Evolutionary conservation across 768 basidiomycete species (phyloP), one percentile per base, ranked within the genome.

Genomic region (Mycena venus): DNA sequence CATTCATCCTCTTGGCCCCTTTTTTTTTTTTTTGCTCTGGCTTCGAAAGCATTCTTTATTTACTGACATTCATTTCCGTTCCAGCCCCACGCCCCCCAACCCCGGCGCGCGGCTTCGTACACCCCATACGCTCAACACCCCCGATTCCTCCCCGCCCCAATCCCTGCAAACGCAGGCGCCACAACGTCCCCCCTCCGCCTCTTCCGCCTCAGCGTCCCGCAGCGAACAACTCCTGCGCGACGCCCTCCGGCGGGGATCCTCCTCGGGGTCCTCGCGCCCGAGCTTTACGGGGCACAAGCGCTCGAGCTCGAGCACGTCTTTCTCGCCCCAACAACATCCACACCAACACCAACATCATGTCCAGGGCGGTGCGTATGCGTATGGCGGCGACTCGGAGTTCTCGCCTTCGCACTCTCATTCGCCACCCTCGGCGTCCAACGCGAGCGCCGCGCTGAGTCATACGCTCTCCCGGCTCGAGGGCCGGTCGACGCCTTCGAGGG

Each of bases 121-220:
- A 14, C 17, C 8, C 62, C 25, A 15, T 14, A 55, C 27, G 5
- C 53, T 27, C 55, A 58, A 34, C 55, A 58, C 4, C 32, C 4
- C 42, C 42, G 11, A 9, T 8, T 44, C 42, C 42, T 44, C 34
- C 4, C 9, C 31, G 3, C 47, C 49, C 11, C 68, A 31, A 17
- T 27, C 31, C 29, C 27, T 23, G 23, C 68, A 23, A 15, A 53
- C 25, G 79, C 80, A n/a, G n/a, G 5, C 80, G 83, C 21, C 70
- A 75, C 17, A 75, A 71, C 31, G 75, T 79, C 58, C 32, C 32
- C 58, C 19, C 64, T 21, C 21, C 55, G 3, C 67, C 17, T 1
- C 42, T 29, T 31, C 29, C 19, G 17, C 42, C 29, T 17, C 25
- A 27, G 23, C 79, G 29, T 83, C 79, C 12, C 80, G 77, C 40